A percentile compares a stretch with the other conserved stretches of the same genome.
Evolutionary conservation across 1,139 yeast species (phyloP).

Genomic region (Yamadazyma conglobata): DNA sequence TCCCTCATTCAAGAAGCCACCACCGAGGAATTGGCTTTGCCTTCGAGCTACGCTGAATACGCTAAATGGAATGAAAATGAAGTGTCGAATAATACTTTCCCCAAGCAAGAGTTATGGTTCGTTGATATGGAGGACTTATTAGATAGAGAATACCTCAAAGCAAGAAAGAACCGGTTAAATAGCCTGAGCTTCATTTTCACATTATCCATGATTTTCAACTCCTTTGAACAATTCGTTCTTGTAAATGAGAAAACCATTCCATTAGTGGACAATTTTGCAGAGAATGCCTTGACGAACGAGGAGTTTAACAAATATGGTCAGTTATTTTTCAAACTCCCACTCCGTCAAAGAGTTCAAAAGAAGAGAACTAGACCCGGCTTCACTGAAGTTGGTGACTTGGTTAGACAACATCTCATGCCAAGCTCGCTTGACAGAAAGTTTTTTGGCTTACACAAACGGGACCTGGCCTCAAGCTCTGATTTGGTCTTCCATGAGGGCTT

Average conservation of each 20-base stretch:
- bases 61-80: too few relatives aligned
- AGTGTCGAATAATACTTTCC: too few relatives aligned
- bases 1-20: constrained; percentile 20
- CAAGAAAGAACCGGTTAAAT: constrained; percentile 12
- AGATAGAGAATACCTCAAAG: too few relatives aligned
- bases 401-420: constrained; percentile 24
- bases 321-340: constrained; percentile 27
- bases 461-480: constrained; percentile 12
- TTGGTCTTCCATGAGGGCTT: constrained; percentile 24
- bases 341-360: constrained; percentile 17
- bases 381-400: constrained; percentile 27
- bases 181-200: constrained; percentile 20
- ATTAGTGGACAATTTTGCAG: constrained; percentile 17
- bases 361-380: constrained; percentile 26
- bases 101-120: constrained; percentile 28
- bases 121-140: constrained; percentile 21
- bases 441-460: constrained; percentile 18
- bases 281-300: constrained; percentile 17
- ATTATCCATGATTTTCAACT: constrained; percentile 27
- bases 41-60: constrained; percentile 13
- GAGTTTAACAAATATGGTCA: constrained; percentile 23
- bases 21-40: constrained; percentile 15
- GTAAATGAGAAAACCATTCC: constrained; percentile 28
- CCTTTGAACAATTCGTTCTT: constrained; percentile 30
- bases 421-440: constrained; percentile 16